phyloP scores from a whole-genome alignment of 225 moss, liverwort and hornwort species.

The Asterella californica region DNA sequence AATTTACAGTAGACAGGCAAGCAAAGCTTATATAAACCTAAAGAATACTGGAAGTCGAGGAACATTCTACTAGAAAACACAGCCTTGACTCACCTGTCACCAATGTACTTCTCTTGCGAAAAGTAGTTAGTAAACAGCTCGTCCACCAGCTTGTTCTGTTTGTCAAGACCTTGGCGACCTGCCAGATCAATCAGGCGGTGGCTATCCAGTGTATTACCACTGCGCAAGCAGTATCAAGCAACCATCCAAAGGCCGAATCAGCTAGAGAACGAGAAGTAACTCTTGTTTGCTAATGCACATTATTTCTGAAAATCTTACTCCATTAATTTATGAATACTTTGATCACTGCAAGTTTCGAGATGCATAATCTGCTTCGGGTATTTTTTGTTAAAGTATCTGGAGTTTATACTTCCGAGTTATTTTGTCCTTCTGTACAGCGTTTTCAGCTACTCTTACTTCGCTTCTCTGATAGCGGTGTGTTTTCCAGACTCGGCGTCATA shows the following conservation, averaged over 20 bases:
- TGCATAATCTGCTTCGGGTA: too few relatives aligned
- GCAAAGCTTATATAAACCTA: too few relatives aligned
- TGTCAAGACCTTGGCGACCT: conserved; percentile 56
- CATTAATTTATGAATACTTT: too few relatives aligned
- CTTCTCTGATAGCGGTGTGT: too few relatives aligned
- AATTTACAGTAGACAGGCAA: too few relatives aligned
- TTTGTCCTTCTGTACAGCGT: too few relatives aligned
- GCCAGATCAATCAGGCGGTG: conserved; percentile 70
- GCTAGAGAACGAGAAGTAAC: background rate
- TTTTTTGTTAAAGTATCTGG: too few relatives aligned
- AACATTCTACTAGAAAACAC: background rate
- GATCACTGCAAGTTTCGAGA: too few relatives aligned
- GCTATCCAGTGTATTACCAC: conserved; percentile 63
- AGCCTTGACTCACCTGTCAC: conserved; percentile 39
- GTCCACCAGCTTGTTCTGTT: conserved; percentile 65
- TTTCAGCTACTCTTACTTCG: too few relatives aligned
- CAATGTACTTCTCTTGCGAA: conserved; percentile 71
- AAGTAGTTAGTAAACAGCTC: conserved; percentile 77
- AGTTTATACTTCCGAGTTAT: too few relatives aligned
- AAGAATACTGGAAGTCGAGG: background rate
- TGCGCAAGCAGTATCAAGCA: conserved; percentile 18
- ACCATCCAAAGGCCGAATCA: background rate
- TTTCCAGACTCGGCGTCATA: too few relatives aligned
- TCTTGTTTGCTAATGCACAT: background rate
- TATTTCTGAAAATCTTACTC: background rate